Base-by-base conservation (phyloP, 106 monocot species). In the Agapanthus africanus region DNA sequence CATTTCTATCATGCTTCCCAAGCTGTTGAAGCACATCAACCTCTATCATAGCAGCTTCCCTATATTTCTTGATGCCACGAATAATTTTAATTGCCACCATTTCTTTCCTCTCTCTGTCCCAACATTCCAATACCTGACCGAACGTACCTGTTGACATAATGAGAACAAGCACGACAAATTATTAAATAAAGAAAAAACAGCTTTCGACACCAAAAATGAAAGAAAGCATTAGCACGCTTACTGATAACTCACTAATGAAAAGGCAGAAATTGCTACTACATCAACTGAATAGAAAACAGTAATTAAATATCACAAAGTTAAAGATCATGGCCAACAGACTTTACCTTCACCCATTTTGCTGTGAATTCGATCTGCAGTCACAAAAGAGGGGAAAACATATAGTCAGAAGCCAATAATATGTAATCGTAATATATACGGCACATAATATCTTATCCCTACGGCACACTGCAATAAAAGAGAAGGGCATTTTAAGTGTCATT, bases 51-150 rank as follows among this genome's bases (percentile, higher is more conserved):
- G 97, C 97, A 72, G 91, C 91, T 21, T 97, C 91, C 37, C 92
- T 73, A 70, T 97, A 92, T 49, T 97, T 97, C 63, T 87, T 84
- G 11, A 91, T 77, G 37, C 84, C 79, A 11, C 97, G 79, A 22
- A 97, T 75, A 68, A 97, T 79, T 74, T 97, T 97, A 41, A 97
- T 87, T 31, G 97, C 97, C 15, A 97, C 97, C 97, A 97, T 97
- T 79, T 97, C 97, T 49, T 85, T 88, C 49, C 75, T 80, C 69
- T 97, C 92, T 39, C 79, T 80, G 38, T 97, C 97, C 97, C 91
- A 97, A 50, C 97, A 97, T 78, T 97, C 97, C 66, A 97, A 69
- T 14, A 97, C 97, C 67, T 86, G 91, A 30, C 95, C 95, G 78
- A 97, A 97, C 0, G 95, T 97, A 78, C 95, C 95, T 97, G 70